Evolutionary conservation across 2,329 filamentous ascomycete species (phyloP).

Genomic region (Ilyonectria destructans): DNA sequence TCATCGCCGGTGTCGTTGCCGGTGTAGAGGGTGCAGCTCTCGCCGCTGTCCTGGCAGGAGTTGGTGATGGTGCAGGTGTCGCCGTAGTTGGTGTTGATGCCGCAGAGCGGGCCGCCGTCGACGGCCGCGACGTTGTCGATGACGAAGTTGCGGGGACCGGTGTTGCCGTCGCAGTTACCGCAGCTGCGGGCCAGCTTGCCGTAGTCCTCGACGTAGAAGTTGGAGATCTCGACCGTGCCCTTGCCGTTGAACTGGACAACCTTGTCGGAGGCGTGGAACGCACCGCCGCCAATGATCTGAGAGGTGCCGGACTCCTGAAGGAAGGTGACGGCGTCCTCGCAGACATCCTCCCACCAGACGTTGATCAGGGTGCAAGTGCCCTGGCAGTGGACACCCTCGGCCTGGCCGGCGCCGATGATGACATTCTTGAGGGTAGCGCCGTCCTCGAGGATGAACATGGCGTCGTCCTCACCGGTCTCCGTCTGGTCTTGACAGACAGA

Average conservation of each 20-base stretch:
- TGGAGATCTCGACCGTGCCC: conserved; percentile 24
- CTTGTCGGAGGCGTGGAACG: conserved; percentile 57
- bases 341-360: conserved; percentile 60
- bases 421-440: conserved; percentile 68
- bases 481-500: conserved; percentile 48
- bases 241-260: conserved; percentile 53
- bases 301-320: conserved; percentile 59
- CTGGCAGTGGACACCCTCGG: conserved; percentile 67
- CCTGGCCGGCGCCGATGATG: conserved; percentile 67
- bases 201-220: conserved; percentile 53
- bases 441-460: conserved; percentile 68
- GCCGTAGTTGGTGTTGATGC: conserved; percentile 48
- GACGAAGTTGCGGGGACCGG: conserved; percentile 41
- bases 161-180: conserved; percentile 55
- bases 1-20: conserved; percentile 43
- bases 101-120: conserved; percentile 44
- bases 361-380: conserved; percentile 60
- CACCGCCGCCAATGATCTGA: conserved; percentile 60
- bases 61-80: conserved; percentile 47
- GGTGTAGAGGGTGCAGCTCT: conserved; percentile 42
- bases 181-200: conserved; percentile 68
- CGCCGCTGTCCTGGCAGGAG: conserved; percentile 42
- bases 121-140: conserved; percentile 42
- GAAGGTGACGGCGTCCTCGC: conserved; percentile 57
- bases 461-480: conserved; percentile 50